Evolutionary conservation across 2,329 filamentous ascomycete species (phyloP).

Genomic region (Nothophoma quercina): DNA sequence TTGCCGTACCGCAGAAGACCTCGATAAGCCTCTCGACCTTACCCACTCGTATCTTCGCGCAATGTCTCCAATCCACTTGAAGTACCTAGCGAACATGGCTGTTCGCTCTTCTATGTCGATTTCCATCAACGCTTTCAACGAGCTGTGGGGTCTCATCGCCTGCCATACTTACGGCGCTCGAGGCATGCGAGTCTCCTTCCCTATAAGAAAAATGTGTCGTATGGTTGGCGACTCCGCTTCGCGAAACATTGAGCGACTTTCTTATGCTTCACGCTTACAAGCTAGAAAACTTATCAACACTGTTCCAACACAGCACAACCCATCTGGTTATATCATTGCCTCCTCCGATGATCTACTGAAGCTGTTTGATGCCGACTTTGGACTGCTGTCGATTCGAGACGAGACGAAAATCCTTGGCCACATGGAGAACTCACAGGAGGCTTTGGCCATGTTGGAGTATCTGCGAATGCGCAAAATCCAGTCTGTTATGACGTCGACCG

Average conservation of each 20-base stretch:
- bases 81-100: constrained; percentile 87
- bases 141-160: constrained; percentile 87
- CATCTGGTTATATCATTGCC: constrained; percentile 88
- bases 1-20: constrained; percentile 76
- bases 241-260: constrained; percentile 85
- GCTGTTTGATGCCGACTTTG: constrained; percentile 87
- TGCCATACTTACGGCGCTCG: constrained; percentile 80
- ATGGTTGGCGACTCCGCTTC: constrained; percentile 86
- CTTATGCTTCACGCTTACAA: constrained; percentile 83
- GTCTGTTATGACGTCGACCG: constrained; percentile 79
- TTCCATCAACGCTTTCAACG: constrained; percentile 84
- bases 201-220: constrained; percentile 90
- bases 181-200: constrained; percentile 91
- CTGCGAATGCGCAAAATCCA: constrained; percentile 77
- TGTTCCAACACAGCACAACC: constrained; percentile 79
- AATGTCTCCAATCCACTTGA: constrained; percentile 89
- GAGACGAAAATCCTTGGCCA: constrained; percentile 86
- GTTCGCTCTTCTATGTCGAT: constrained; percentile 96
- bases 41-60: constrained; percentile 85
- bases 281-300: constrained; percentile 90
- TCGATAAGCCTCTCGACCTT: constrained; percentile 79
- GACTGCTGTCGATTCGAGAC: constrained; percentile 82
- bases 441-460: constrained; percentile 84
- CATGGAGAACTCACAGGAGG: constrained; percentile 79
- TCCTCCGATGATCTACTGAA: constrained; percentile 85